Conservation (phyloP, 805 yeast genomes). For the Starmerella ratchasimensis region DNA sequence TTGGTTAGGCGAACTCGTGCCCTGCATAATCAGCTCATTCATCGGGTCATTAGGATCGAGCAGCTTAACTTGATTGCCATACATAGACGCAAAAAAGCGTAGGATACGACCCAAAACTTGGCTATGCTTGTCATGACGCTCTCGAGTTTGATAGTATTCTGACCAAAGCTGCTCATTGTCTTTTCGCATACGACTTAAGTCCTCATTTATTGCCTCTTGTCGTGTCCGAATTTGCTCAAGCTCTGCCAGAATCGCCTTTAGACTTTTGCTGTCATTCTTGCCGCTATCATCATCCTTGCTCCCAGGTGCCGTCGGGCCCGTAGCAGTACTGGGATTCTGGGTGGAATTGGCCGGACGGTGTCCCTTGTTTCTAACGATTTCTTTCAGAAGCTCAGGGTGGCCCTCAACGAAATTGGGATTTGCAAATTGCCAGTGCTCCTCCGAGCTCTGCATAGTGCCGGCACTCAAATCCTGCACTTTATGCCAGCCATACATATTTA, state of each 20-base stretch:
- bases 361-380: constrained; percentile 63
- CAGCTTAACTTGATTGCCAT: constrained; percentile 48
- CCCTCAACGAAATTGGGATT: constrained; percentile 66
- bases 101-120: constrained; percentile 79
- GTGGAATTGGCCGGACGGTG: constrained; percentile 28
- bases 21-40: constrained; percentile 2
- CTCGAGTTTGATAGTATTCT: constrained; percentile 71
- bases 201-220: constrained; percentile 72
- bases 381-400: constrained; percentile 71
- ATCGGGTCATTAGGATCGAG: constrained; percentile 22
- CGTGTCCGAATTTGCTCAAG: constrained; percentile 61
- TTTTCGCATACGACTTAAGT: constrained; percentile 62
- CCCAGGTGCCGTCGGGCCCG: background rate
- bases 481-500: constrained; percentile 99
- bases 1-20: constrained; percentile 3
- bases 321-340: background rate
- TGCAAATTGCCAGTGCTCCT: constrained; percentile 81
- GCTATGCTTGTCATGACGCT: constrained; percentile 71
- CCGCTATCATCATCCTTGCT: background rate
- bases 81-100: constrained; percentile 72
- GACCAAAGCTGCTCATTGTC: constrained; percentile 89
- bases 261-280: background rate
- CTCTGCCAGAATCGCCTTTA: constrained; percentile 43
- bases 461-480: constrained; percentile 84
- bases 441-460: constrained; percentile 40